These are phyloP conservation scores for Rostrohypoxylon terebratum DNA, from an alignment of 495 filamentous ascomycete species.

Conservation along the genomic window DNA sequence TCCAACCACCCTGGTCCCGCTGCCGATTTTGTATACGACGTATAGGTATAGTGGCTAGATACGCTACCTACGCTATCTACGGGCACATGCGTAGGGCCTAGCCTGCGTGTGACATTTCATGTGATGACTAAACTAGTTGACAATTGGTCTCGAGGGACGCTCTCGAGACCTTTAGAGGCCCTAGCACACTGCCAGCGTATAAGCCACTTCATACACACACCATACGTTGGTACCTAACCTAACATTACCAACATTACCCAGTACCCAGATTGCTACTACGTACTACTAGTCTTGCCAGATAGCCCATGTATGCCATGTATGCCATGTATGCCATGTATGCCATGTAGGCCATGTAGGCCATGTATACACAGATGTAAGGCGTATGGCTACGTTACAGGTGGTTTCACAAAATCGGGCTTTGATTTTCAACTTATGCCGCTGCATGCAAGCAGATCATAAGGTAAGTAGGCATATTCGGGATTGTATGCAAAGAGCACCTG, in stretches of 20 bases:
- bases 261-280: not conserved
- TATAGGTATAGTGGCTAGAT: conserved; percentile 17
- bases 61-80: not conserved
- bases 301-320: not conserved
- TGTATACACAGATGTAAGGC: not conserved
- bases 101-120: conserved; percentile 12
- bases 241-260: not conserved
- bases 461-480: conserved; percentile 19
- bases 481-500: conserved; percentile 8
- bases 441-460: conserved; percentile 26
- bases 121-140: conserved; percentile 39
- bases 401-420: conserved; percentile 34
- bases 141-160: not conserved
- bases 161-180: not conserved
- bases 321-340: not conserved
- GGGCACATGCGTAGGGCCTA: not conserved
- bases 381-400: conserved; percentile 35
- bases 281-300: too few species aligned
- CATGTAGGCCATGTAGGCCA: not conserved
- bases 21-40: not conserved
- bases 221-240: conserved; percentile 6
- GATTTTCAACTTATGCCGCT: conserved; percentile 18
- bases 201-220: conserved; percentile 21
- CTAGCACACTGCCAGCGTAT: conserved; percentile 22
- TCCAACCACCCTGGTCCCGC: not conserved